Evolutionary conservation across 2,329 filamentous ascomycete genomes (phyloP).

Genomic region (Parascedosporium putredinis): DNA sequence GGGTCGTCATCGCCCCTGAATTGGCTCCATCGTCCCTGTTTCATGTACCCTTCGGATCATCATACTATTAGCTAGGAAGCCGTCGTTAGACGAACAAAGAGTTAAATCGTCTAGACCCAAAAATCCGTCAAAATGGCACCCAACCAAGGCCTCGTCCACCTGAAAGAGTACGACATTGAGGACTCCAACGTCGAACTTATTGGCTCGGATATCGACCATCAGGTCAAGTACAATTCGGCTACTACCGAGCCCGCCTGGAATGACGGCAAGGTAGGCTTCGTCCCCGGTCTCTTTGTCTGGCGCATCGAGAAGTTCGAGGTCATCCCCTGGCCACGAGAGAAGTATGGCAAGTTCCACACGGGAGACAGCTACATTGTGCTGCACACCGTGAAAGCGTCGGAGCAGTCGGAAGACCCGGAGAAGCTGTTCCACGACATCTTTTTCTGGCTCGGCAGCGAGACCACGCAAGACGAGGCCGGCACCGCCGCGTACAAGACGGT

Average conservation of each 20-base stretch:
- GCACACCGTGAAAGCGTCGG: conserved; percentile 43
- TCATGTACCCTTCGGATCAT: too few relatives aligned
- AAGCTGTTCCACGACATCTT: conserved; percentile 53
- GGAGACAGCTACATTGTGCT: conserved; percentile 61
- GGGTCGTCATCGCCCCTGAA: too few relatives aligned
- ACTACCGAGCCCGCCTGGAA: conserved; percentile 58
- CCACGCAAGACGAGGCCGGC: conserved; percentile 58
- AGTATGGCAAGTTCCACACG: conserved; percentile 52
- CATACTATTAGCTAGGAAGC: too few relatives aligned
- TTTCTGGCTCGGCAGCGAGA: conserved; percentile 59
- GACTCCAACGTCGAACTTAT: conserved; percentile 60
- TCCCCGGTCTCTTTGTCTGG: conserved; percentile 50
- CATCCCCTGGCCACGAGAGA: conserved; percentile 45
- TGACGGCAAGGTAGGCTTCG: conserved; percentile 39
- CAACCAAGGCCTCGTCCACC: conserved; percentile 50
- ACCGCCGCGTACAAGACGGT: conserved; percentile 62
- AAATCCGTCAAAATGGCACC: conserved; percentile 53
- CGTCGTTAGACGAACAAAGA: too few relatives aligned
- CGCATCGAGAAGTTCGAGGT: conserved; percentile 59
- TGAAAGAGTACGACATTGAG: conserved; percentile 55
- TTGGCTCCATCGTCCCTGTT: too few relatives aligned
- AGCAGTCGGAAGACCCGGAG: conserved; percentile 27
- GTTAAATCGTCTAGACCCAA: too few relatives aligned
- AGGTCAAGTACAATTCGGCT: conserved; percentile 57
- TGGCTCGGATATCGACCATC: conserved; percentile 53